phyloP scores from a whole-genome alignment of 192 early-diverging fungal species.

The Backusella parvicylindrica region DNA sequence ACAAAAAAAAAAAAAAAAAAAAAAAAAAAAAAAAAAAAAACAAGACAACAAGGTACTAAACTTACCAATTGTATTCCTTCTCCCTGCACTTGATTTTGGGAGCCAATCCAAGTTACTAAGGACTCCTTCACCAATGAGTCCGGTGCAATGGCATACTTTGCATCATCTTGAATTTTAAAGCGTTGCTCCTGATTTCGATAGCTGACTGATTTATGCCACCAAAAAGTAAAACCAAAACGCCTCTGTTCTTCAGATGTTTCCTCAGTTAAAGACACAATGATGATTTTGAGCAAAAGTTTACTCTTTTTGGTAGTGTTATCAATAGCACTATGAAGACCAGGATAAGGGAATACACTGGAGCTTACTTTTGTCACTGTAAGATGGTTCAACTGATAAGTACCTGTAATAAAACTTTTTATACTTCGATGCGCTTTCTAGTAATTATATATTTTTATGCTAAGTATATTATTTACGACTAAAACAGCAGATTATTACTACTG shows the following conservation, averaged over 20 bases:
- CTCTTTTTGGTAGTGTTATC: neutral
- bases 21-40: neutral
- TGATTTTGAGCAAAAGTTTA: neutral
- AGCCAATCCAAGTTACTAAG: constrained; percentile 5
- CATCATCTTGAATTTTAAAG: neutral
- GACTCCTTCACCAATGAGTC: constrained; percentile 9
- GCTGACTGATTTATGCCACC: neutral
- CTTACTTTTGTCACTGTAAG: neutral
- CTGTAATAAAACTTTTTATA: neutral
- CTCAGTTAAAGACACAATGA: neutral
- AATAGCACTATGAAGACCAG: neutral
- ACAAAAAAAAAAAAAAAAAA: too few species aligned
- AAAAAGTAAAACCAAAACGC: constrained; percentile 6
- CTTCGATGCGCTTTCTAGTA: neutral
- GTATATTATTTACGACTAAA: neutral
- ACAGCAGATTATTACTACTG: neutral
- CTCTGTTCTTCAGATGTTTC: neutral
- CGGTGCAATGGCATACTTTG: constrained; percentile 6
- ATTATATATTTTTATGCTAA: neutral
- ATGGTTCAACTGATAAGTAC: neutral
- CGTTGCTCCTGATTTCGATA: neutral
- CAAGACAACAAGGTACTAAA: neutral
- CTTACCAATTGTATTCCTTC: neutral
- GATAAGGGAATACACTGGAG: neutral
- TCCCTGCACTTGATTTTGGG: neutral